Conservation (phyloP, 352 stramenopile species). For the Phytopythium oedochilum region DNA sequence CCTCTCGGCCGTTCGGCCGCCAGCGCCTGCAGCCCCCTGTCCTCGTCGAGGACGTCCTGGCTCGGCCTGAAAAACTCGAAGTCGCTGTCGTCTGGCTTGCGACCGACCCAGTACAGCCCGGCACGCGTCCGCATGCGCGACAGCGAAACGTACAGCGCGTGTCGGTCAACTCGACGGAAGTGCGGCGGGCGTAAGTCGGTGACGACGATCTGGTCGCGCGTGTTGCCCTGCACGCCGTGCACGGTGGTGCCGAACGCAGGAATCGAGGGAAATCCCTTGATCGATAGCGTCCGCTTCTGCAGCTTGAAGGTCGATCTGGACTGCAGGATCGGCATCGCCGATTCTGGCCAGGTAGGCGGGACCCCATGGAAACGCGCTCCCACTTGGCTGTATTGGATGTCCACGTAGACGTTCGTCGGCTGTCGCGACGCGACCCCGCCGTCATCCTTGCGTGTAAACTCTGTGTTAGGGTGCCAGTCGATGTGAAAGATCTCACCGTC, state of each 20-base stretch:
- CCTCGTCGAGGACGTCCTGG: neutral
- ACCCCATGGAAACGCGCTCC: neutral
- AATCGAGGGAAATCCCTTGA: slow-evolving; percentile 16
- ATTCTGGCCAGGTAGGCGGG: slow-evolving; percentile 2
- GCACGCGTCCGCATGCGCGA: slow-evolving; percentile 9
- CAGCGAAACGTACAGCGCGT: slow-evolving; percentile 15
- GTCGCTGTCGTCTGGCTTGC: neutral
- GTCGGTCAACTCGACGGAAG: neutral
- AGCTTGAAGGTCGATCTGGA: neutral
- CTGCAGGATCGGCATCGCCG: slow-evolving; percentile 12
- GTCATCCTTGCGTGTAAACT: too few species aligned
- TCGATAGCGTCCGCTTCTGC: too few species aligned
- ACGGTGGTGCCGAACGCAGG: slow-evolving; percentile 18
- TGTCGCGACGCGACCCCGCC: neutral
- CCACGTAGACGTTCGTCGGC: slow-evolving; percentile 8
- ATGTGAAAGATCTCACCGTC: slow-evolving; percentile 6
- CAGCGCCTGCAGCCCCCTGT: neutral
- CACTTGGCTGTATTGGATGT: neutral
- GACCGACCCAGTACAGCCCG: slow-evolving; percentile 11
- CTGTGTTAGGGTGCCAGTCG: slow-evolving; percentile 7
- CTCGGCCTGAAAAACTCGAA: neutral
- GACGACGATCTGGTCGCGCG: slow-evolving; percentile 6
- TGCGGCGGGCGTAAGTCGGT: slow-evolving; percentile 11
- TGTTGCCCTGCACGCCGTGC: slow-evolving; percentile 17
- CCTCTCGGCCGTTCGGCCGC: too few species aligned